Conservation (phyloP, 2,329 filamentous ascomycete genomes). For the Verticillium klebahnii region DNA sequence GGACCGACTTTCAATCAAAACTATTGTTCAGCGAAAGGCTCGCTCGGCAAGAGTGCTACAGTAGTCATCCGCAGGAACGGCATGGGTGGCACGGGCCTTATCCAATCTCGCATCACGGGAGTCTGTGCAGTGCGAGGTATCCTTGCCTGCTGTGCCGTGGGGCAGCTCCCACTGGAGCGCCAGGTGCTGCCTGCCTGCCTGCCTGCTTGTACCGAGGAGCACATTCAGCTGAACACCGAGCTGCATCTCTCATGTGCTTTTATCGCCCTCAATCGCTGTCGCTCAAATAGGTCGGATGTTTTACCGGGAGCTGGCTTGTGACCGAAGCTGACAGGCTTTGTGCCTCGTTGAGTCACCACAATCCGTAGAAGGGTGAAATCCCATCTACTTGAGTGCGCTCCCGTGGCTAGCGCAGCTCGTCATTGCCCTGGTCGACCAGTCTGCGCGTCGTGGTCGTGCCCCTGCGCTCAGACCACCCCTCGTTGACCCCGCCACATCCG, state of each 20-base stretch:
- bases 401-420: background rate
- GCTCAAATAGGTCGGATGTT: no score
- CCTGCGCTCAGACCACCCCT: background rate
- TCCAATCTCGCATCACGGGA: background rate
- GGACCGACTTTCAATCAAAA: no score
- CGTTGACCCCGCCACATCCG: background rate
- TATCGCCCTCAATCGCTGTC: no score
- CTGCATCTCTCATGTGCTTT: no score
- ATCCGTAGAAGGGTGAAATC: background rate
- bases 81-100: background rate
- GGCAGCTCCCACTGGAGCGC: background rate
- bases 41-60: no score
- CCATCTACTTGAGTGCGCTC: background rate
- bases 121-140: background rate
- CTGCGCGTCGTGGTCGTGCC: background rate
- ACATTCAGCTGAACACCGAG: no score
- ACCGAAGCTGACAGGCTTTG: no score
- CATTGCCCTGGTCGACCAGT: background rate
- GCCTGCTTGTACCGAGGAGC: background rate
- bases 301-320: no score
- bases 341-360: no score
- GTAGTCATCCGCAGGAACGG: background rate
- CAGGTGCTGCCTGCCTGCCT: background rate
- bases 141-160: background rate
- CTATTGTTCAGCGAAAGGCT: no score